A percentile compares a stretch with the other conserved stretches of the same genome.
phyloP scores from a whole-genome alignment of 2,329 filamentous ascomycete species.

The Pyrenochaeta sp. region DNA sequence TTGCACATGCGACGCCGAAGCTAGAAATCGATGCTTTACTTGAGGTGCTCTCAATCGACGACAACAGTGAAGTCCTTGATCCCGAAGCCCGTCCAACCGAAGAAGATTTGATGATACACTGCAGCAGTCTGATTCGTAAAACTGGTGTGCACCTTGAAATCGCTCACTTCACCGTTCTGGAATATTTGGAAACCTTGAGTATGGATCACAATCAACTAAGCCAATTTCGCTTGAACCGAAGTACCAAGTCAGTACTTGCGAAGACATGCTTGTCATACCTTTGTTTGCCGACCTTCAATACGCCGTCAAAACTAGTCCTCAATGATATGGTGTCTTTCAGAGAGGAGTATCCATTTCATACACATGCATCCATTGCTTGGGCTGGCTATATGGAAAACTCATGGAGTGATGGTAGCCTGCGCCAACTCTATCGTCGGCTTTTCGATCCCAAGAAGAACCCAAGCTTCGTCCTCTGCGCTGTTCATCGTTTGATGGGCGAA shows the following conservation, averaged over 20 bases:
- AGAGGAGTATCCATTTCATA: background rate
- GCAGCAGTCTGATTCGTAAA: constrained; percentile 18
- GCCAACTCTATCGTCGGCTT: background rate
- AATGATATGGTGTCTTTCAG: background rate
- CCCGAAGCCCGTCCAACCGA: constrained; percentile 10
- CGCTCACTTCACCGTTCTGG: constrained; percentile 20
- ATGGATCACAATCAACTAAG: background rate
- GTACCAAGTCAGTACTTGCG: background rate
- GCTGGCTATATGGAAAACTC: background rate
- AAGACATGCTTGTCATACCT: constrained; percentile 5
- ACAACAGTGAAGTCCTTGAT: constrained; percentile 5
- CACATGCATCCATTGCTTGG: background rate
- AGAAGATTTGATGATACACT: constrained; percentile 9
- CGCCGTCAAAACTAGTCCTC: background rate
- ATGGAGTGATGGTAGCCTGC: background rate
- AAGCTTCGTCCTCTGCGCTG: background rate
- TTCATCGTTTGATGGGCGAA: background rate
- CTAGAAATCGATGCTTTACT: constrained; percentile 8
- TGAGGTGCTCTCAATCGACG: constrained; percentile 14
- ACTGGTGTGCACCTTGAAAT: constrained; percentile 2
- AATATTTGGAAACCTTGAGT: constrained; percentile 3
- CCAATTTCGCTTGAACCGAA: background rate
- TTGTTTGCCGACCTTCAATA: constrained; percentile 1
- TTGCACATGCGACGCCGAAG: background rate
- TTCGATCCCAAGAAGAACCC: background rate